Conservation (phyloP, 1,139 yeast genomes). For the Arxiozyma slooffiae region DNA sequence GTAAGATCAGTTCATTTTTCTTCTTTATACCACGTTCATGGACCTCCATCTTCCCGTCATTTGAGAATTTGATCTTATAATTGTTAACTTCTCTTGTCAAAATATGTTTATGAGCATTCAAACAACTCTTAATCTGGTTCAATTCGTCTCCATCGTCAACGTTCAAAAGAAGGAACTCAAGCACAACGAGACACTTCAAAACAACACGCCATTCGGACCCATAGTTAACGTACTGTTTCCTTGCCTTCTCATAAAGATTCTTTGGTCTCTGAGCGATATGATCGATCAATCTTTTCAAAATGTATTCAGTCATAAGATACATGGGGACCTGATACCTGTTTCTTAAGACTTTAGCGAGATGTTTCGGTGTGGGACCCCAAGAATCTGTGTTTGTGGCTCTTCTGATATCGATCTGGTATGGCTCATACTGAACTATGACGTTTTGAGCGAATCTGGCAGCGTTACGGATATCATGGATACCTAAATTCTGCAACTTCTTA, state of each 20-base stretch:
- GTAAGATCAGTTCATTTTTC: slow-evolving; percentile 26
- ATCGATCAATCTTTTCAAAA: slow-evolving; percentile 28
- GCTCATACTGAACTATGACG: slow-evolving; percentile 32
- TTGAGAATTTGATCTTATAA: slow-evolving; percentile 26
- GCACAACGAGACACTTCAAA: slow-evolving; percentile 30
- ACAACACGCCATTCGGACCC: slow-evolving; percentile 35
- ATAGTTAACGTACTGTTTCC: slow-evolving; percentile 33
- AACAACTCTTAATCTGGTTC: slow-evolving; percentile 26
- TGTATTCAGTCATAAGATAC: slow-evolving; percentile 28
- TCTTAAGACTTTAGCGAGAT: slow-evolving; percentile 31
- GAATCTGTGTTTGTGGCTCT: slow-evolving; percentile 39
- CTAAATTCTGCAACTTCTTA: slow-evolving; percentile 30
- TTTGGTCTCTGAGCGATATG: slow-evolving; percentile 30
- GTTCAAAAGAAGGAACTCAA: slow-evolving; percentile 29
- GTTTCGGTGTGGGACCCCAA: slow-evolving; percentile 40
- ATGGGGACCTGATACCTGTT: slow-evolving; percentile 29
- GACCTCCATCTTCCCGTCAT: slow-evolving; percentile 32
- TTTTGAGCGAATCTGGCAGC: slow-evolving; percentile 33
- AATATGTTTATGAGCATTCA: slow-evolving; percentile 26
- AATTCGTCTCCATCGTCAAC: slow-evolving; percentile 28
- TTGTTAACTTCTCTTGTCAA: slow-evolving; percentile 24
- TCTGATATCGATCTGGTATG: slow-evolving; percentile 33
- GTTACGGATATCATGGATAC: slow-evolving; percentile 32
- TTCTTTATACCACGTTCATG: slow-evolving; percentile 31
- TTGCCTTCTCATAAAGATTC: slow-evolving; percentile 31